Conservation (phyloP, 2,329 filamentous ascomycete genomes). For the Neocucurbitaria cava region DNA sequence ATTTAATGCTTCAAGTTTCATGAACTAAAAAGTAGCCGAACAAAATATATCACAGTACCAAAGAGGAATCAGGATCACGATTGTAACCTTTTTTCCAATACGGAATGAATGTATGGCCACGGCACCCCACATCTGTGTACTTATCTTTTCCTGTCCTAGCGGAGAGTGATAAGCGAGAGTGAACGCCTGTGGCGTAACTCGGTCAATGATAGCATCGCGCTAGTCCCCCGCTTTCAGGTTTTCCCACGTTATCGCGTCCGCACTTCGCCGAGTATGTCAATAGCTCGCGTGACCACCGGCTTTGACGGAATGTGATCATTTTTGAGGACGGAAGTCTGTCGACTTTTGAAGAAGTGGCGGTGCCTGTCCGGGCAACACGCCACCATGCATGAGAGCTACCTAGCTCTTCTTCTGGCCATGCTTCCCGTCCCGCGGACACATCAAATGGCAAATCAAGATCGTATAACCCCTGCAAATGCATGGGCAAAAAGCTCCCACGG, state of each 20-base stretch:
- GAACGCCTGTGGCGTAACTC: background rate
- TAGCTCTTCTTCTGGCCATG: no score
- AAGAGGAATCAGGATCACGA: background rate
- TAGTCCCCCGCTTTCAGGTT: background rate
- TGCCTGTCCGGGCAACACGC: no score
- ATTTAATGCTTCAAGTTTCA: background rate
- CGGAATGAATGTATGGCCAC: background rate
- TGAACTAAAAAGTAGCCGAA: background rate
- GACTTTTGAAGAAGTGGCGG: no score
- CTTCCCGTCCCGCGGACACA: no score
- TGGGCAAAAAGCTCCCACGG: background rate
- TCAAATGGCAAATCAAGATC: no score
- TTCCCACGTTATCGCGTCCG: background rate
- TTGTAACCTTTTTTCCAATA: no score
- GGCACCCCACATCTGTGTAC: background rate
- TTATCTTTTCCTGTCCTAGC: background rate
- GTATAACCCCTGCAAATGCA: no score
- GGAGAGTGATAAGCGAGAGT: background rate
- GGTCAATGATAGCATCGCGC: constrained; percentile 4
- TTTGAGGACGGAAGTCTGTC: background rate
- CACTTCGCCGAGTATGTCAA: no score
- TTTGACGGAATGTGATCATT: background rate
- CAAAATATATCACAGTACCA: background rate
- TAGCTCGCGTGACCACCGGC: no score
- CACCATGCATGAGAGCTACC: no score